phyloP scores from a whole-genome alignment of 306 rosid genomes.

The Ormosia semicastrata region DNA sequence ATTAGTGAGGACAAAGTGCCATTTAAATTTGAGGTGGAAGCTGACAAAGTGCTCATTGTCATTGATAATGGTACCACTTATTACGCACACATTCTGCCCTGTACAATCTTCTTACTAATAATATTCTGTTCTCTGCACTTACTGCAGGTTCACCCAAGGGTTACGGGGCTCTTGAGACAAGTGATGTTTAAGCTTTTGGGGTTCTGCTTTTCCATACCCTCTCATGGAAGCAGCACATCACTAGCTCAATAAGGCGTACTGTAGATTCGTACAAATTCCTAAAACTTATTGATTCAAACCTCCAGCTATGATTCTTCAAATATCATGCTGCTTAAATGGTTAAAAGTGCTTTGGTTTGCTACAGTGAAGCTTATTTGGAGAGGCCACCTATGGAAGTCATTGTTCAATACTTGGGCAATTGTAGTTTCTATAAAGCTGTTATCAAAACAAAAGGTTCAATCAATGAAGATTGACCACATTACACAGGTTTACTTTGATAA shows the following conservation, averaged over 20 bases:
- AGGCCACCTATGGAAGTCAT: too few relatives aligned
- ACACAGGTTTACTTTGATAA: constrained; percentile 71
- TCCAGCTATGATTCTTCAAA: constrained; percentile 59
- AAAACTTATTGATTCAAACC: neutral
- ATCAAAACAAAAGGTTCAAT: constrained; percentile 76
- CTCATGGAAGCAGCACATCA: too few relatives aligned
- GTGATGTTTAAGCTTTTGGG: constrained; percentile 72
- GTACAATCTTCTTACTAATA: neutral
- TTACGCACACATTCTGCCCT: constrained; percentile 56
- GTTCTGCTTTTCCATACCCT: constrained; percentile 54
- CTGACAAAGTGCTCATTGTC: constrained; percentile 61
- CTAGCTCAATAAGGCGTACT: too few relatives aligned
- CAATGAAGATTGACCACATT: constrained; percentile 83
- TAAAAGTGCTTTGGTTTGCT: constrained; percentile 59
- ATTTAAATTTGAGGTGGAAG: neutral
- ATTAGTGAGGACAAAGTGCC: constrained; percentile 51
- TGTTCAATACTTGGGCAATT: too few relatives aligned
- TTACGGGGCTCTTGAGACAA: constrained; percentile 69
- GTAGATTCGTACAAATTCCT: too few relatives aligned
- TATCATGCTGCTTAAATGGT: constrained; percentile 58
- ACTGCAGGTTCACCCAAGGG: constrained; percentile 71
- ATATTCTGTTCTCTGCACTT: constrained; percentile 55
- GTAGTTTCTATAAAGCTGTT: constrained; percentile 60
- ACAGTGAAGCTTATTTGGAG: constrained; percentile 34
- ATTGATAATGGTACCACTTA: constrained; percentile 58